Percentiles rank a stretch among this genome's conserved stretches.
Evolutionary conservation across 345 rosid genomes (phyloP).

Genomic region (Salix purpurea): DNA sequence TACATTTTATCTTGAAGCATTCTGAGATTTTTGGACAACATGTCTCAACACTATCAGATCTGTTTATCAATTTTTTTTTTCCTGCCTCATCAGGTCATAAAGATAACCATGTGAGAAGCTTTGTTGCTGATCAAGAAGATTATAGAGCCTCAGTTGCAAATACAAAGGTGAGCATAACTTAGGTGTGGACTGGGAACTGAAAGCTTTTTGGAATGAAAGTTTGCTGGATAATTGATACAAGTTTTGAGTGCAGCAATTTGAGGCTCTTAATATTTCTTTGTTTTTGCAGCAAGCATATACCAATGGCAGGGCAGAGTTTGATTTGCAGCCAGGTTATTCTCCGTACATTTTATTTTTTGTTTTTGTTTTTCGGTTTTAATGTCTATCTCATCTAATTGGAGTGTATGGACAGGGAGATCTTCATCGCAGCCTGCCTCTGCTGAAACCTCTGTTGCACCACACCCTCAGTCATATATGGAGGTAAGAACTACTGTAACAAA

Average conservation of each 20-base stretch:
- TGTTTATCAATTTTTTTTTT: conserved; percentile 6
- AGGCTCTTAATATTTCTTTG: conserved; percentile 13
- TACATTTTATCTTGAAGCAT: background rate
- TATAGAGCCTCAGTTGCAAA: conserved; percentile 26
- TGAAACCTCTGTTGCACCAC: conserved; percentile 62
- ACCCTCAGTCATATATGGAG: conserved; percentile 93
- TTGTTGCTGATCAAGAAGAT: conserved; percentile 49
- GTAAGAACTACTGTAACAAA: conserved; percentile 25
- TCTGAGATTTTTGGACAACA: background rate
- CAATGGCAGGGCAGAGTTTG: conserved; percentile 57
- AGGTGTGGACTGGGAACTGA: conserved; percentile 1
- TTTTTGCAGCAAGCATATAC: conserved; percentile 44
- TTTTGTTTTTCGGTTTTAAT: conserved; percentile 8
- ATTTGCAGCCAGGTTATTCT: conserved; percentile 60
- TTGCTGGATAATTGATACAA: conserved; percentile 12
- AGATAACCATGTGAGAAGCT: conserved; percentile 30
- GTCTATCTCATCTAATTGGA: conserved; percentile 14
- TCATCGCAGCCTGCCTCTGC: conserved; percentile 56
- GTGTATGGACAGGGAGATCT: conserved; percentile 60
- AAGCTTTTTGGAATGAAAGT: conserved; percentile 1
- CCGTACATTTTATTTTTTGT: background rate
- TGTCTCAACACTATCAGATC: background rate
- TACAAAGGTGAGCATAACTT: conserved; percentile 51
- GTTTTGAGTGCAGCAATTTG: conserved; percentile 6
- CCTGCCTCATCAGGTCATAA: conserved; percentile 43